Percentiles rank a stretch among this genome's conserved stretches.
Conservation (phyloP, 1,139 yeast species). For the Hanseniaspora gamundiae region DNA sequence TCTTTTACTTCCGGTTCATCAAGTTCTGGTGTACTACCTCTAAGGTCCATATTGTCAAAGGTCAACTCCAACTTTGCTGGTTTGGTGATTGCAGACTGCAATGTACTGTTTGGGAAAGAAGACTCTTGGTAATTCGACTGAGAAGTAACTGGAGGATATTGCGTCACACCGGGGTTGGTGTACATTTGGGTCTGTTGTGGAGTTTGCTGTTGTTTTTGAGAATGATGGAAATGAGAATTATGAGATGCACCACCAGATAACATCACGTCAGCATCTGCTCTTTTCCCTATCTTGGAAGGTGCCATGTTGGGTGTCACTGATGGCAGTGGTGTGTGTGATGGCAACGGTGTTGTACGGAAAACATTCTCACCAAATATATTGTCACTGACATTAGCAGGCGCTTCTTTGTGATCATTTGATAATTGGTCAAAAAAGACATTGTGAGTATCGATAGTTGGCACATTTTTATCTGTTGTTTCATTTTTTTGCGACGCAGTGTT, state of each 20-base stretch:
- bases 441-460: neutral
- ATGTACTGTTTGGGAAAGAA: too few species aligned
- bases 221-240: neutral
- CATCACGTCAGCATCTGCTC: too few species aligned
- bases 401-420: neutral
- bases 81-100: conserved; percentile 2
- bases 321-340: neutral
- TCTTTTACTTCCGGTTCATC: neutral
- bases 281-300: too few species aligned
- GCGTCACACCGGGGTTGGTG: neutral
- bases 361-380: neutral
- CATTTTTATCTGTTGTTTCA: neutral
- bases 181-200: neutral
- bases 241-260: neutral
- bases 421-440: neutral
- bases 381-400: neutral
- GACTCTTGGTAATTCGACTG: too few species aligned
- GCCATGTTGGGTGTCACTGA: neutral
- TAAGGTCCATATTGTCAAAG: conserved; percentile 16
- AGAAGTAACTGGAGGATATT: too few species aligned
- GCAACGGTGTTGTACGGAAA: neutral
- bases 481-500: conserved; percentile 5
- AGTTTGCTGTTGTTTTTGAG: neutral
- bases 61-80: conserved; percentile 12
- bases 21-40: neutral